phyloP scores from a whole-genome alignment of 331 rosid genomes.

The Rosa hybrid region DNA sequence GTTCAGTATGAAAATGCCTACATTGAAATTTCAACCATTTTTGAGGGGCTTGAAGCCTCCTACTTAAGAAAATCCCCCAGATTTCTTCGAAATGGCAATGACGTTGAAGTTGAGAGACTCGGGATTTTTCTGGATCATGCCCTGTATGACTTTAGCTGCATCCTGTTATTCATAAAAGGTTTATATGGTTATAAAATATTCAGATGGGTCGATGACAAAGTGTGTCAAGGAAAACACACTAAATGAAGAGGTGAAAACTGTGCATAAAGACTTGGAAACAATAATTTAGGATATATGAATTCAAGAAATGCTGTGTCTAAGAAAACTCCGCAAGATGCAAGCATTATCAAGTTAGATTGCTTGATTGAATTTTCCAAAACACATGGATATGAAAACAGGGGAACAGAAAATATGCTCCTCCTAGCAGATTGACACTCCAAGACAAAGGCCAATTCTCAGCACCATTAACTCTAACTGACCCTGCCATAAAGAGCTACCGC shows the following conservation, averaged over 20 bases:
- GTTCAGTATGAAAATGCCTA: not conserved
- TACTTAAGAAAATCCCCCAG: conserved; percentile 24
- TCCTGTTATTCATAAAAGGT: conserved; percentile 44
- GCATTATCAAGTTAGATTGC: not conserved
- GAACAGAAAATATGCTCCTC: not conserved
- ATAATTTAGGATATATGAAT: not conserved
- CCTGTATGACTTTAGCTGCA: conserved; percentile 64
- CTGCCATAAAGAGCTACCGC: not conserved
- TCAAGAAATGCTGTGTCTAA: not conserved
- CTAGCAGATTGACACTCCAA: not conserved
- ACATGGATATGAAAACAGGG: not conserved
- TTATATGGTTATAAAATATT: not conserved
- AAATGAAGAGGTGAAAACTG: not conserved
- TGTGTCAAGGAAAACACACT: not conserved
- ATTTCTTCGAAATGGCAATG: conserved; percentile 69
- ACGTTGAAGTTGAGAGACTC: conserved; percentile 73
- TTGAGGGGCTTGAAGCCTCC: not conserved
- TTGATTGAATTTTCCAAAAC: not conserved
- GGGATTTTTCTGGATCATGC: conserved; percentile 71
- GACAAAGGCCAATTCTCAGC: not conserved
- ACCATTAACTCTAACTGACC: not conserved
- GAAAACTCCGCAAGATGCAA: not conserved
- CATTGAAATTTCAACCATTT: conserved; percentile 5
- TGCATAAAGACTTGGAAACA: not conserved
- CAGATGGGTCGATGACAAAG: not conserved